Conservation (phyloP, 768 basidiomycete genomes). For the Podaxis sp. region DNA sequence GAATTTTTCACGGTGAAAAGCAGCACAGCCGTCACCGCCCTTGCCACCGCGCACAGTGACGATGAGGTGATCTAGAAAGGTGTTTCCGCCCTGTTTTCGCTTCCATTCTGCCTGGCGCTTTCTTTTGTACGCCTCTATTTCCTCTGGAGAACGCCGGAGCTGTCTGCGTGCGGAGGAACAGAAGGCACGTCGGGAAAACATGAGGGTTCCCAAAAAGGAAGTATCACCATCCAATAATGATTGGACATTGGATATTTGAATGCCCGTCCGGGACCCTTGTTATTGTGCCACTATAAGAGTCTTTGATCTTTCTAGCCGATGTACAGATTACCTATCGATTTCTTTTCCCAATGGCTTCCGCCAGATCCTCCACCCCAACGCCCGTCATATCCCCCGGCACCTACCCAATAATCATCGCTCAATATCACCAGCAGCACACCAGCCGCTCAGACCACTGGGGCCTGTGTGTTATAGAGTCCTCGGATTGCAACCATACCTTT, state of each 20-base stretch:
- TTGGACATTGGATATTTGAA: neutral
- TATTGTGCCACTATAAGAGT: neutral
- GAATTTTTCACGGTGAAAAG: conserved; percentile 91
- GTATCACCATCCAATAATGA: neutral
- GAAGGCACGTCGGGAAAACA: conserved; percentile 7
- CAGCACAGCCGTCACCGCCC: conserved; percentile 90
- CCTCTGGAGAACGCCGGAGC: conserved; percentile 20
- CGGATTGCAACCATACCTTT: conserved; percentile 6
- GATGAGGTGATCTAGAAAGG: conserved; percentile 80
- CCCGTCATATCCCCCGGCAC: conserved; percentile 6
- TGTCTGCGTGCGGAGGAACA: conserved; percentile 3
- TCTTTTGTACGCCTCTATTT: conserved; percentile 41
- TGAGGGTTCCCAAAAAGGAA: conserved; percentile 16
- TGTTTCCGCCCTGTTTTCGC: conserved; percentile 67
- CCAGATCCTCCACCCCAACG: conserved; percentile 1
- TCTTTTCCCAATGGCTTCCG: neutral
- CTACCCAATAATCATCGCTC: conserved; percentile 14
- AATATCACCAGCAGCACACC: conserved; percentile 12
- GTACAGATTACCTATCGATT: neutral
- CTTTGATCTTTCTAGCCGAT: neutral
- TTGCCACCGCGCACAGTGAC: conserved; percentile 82
- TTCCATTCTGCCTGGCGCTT: conserved; percentile 74
- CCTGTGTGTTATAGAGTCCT: conserved; percentile 12
- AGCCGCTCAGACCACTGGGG: conserved; percentile 14
- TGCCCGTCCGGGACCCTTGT: neutral